These are phyloP conservation scores for Juncus effusus DNA, from an alignment of 176 grass and related monocot species.

Conservation along the genomic window DNA sequence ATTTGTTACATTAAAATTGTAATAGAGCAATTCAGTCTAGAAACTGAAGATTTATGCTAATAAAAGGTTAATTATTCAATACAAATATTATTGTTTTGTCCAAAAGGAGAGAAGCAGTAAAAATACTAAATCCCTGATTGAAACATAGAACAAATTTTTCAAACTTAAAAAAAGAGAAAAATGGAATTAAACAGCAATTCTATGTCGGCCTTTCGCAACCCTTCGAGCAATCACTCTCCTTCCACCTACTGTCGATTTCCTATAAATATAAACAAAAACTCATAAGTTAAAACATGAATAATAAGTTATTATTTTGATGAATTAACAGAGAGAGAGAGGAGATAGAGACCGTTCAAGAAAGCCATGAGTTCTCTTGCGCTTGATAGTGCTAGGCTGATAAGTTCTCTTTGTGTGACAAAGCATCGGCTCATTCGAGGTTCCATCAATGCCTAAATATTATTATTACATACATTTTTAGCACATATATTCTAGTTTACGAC, in stretches of 20 bases:
- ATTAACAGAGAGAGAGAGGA: conserved; percentile 5
- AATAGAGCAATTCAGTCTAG: too few relatives aligned
- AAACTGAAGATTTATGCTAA: too few relatives aligned
- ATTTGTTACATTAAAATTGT: too few relatives aligned
- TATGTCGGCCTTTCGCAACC: conserved; percentile 77
- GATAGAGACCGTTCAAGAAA: conserved; percentile 65
- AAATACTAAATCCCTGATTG: not conserved
- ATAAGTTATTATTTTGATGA: too few relatives aligned
- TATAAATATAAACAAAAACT: conserved; percentile 20
- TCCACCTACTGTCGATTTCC: conserved; percentile 76
- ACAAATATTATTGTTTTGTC: too few relatives aligned
- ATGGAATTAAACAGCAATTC: conserved; percentile 54
- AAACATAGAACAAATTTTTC: conserved; percentile 6
- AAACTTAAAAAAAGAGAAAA: not conserved
- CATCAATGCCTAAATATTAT: conserved; percentile 49
- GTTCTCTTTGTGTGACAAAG: conserved; percentile 70
- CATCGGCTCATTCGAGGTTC: conserved; percentile 51
- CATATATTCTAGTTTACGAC: not conserved
- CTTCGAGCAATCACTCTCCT: conserved; percentile 75
- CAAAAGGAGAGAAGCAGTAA: not conserved
- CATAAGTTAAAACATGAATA: not conserved
- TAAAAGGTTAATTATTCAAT: too few relatives aligned
- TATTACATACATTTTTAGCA: not conserved
- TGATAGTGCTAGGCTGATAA: conserved; percentile 86
- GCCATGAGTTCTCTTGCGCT: conserved; percentile 80